A percentile compares a stretch with the other conserved stretches of the same genome.
phyloP scores from a whole-genome alignment of 2,329 filamentous ascomycete species.

The Byssochlamys sp. region DNA sequence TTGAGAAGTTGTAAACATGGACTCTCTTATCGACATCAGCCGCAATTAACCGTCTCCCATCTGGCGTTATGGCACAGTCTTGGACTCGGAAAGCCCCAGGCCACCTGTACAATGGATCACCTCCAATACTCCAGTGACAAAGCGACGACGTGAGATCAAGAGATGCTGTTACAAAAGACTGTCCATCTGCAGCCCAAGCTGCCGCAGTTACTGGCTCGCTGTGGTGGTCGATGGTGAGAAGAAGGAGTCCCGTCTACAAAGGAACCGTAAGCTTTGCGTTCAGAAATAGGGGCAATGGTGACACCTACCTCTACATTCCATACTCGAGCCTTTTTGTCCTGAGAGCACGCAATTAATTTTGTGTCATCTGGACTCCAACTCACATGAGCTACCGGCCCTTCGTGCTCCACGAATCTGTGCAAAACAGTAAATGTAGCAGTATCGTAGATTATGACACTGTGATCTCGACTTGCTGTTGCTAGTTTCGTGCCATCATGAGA shows the following conservation, averaged over 20 bases:
- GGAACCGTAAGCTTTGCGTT: background rate
- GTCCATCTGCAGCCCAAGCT: slow-evolving; percentile 73
- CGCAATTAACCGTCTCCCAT: slow-evolving; percentile 70
- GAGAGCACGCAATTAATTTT: slow-evolving; percentile 73
- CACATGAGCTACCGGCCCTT: slow-evolving; percentile 64
- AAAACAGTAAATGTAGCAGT: slow-evolving; percentile 58
- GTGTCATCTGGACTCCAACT: slow-evolving; percentile 88
- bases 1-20: slow-evolving; percentile 72
- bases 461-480: slow-evolving; percentile 71
- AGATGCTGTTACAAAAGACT: slow-evolving; percentile 68
- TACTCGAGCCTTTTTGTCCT: slow-evolving; percentile 62
- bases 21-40: slow-evolving; percentile 62
- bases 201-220: slow-evolving; percentile 79
- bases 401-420: slow-evolving; percentile 56
- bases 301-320: slow-evolving; percentile 62
- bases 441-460: slow-evolving; percentile 71
- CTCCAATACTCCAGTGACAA: slow-evolving; percentile 59
- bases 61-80: slow-evolving; percentile 71
- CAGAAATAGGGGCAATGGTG: background rate
- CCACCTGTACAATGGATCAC: slow-evolving; percentile 57
- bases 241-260: slow-evolving; percentile 52
- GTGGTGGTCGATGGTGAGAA: slow-evolving; percentile 59
- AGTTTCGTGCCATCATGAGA: slow-evolving; percentile 76
- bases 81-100: slow-evolving; percentile 64
- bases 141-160: slow-evolving; percentile 59